These are phyloP conservation scores for Cryptosporidium bovis DNA, from an alignment of 169 alveolate species.

Conservation along the genomic window DNA sequence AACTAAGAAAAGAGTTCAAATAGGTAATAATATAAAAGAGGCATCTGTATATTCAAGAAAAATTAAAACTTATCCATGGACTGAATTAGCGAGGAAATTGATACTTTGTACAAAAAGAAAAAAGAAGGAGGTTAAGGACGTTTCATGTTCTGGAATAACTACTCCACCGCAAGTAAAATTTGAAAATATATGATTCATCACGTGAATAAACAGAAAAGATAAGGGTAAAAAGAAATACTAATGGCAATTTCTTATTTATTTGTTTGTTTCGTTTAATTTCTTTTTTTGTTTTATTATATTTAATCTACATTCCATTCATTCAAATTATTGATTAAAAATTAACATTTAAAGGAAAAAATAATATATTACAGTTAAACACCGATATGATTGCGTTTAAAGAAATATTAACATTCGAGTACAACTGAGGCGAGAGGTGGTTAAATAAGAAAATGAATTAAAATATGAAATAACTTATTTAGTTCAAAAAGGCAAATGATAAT, in stretches of 20 bases:
- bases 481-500: no score
- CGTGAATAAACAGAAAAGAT: background rate
- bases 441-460: no score
- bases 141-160: conserved; percentile 11
- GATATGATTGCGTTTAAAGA: no score
- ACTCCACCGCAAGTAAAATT: conserved; percentile 42
- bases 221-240: background rate
- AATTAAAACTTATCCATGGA: conserved; percentile 70
- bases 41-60: conserved; percentile 38
- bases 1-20: conserved; percentile 1
- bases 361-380: no score
- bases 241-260: background rate
- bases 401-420: no score
- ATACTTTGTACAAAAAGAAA: conserved; percentile 67
- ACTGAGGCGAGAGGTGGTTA: no score
- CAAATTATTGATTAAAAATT: no score
- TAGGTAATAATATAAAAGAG: conserved; percentile 11
- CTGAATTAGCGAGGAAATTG: conserved; percentile 64
- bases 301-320: no score
- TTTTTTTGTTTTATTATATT: no score
- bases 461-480: no score
- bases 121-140: conserved; percentile 48
- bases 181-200: conserved; percentile 7
- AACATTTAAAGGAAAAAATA: no score
- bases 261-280: no score